Base-by-base conservation (phyloP, 2,329 filamentous ascomycete genomes). In the Elsinoe perseae region DNA sequence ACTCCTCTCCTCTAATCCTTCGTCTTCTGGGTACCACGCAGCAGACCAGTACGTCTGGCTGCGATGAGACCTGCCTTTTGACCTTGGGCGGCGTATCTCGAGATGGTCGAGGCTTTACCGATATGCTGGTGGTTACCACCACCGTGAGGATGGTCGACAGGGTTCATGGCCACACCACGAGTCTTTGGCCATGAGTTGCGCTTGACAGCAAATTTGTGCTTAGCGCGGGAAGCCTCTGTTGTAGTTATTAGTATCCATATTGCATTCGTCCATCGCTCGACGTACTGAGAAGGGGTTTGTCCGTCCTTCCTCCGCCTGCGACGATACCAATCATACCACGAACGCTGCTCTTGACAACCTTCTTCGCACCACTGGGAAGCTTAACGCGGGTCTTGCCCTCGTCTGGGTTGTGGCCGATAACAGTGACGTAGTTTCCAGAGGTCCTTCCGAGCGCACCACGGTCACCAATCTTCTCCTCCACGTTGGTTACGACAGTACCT, bases 81-180 rank as follows among this genome's bases (percentile, higher is more conserved):
- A 87, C 93, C 93, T 79, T 90, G 86, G 76, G 86, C 87, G 72
- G 93, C 93, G 81, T 95, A 95, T 77, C 93, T 86, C 70, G 89
- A 95, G 80, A 98, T 98, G 76, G 93, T 98, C 67, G 93, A 98
- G 71, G 93, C 93, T 82, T 98, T 97, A 87, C 93, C 91, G 74
- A 96, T 96, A 80, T 98, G 93, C 84, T 98, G 93, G 80, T 98
- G 93, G 86, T 98, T 97, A 95, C 93, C 92, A 78, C 76, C 76
- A 75, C 76, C 76, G 74, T 79, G 76, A 69, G 76, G 76, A 85
- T 98, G 93, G 81, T 98, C 93, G 73, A 98, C 93, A 72, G 93
- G 93, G 83, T 98, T 98, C 93, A 98, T 98, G 79, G 93, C 93
- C 86, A 98, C 93, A 96, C 93, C 93, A 93, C 93, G 92, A 84